A percentile compares a stretch with the other conserved stretches of the same genome.
phyloP scores from a whole-genome alignment of 1,284 basidiomycete species.

The Tilletia walkeri region DNA sequence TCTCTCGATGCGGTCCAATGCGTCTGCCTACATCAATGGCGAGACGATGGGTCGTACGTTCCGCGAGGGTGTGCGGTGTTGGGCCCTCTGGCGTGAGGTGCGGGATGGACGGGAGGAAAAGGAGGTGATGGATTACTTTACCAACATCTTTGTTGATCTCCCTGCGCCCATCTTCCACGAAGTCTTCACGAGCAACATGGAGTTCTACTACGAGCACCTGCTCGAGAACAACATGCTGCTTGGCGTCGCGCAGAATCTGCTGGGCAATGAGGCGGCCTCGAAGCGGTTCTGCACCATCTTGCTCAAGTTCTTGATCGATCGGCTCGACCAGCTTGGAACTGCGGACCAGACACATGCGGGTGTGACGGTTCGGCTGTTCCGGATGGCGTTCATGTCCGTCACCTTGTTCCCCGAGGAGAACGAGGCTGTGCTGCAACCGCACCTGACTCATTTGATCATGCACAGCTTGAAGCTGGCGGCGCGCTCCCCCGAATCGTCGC shows the following conservation, averaged over 20 bases:
- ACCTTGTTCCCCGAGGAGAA: conserved; percentile 74
- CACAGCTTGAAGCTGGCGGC: conserved; percentile 92
- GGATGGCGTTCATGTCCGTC: conserved; percentile 92
- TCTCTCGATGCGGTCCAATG: conserved; percentile 67
- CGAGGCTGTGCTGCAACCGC: conserved; percentile 86
- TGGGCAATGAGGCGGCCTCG: conserved; percentile 77
- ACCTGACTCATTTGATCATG: conserved; percentile 92
- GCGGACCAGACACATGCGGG: conserved; percentile 71
- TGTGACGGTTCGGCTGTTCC: conserved; percentile 85
- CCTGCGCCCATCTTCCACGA: conserved; percentile 52
- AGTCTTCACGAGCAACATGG: conserved; percentile 45
- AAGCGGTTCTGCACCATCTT: conserved; percentile 90
- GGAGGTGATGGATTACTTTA: conserved; percentile 84
- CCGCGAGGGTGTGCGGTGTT: conserved; percentile 77
- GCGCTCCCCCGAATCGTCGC: conserved; percentile 82
- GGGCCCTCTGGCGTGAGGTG: conserved; percentile 73
- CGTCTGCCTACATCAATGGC: conserved; percentile 62
- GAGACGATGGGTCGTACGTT: conserved; percentile 83
- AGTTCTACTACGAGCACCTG: conserved; percentile 50
- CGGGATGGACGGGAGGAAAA: conserved; percentile 70
- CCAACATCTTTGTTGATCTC: conserved; percentile 59
- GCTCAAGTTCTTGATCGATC: conserved; percentile 77
- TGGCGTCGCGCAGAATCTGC: conserved; percentile 82
- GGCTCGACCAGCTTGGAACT: conserved; percentile 79
- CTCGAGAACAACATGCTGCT: conserved; percentile 72